Evolutionary conservation across 768 basidiomycete species (phyloP).

Genomic region (Mycena pura): DNA sequence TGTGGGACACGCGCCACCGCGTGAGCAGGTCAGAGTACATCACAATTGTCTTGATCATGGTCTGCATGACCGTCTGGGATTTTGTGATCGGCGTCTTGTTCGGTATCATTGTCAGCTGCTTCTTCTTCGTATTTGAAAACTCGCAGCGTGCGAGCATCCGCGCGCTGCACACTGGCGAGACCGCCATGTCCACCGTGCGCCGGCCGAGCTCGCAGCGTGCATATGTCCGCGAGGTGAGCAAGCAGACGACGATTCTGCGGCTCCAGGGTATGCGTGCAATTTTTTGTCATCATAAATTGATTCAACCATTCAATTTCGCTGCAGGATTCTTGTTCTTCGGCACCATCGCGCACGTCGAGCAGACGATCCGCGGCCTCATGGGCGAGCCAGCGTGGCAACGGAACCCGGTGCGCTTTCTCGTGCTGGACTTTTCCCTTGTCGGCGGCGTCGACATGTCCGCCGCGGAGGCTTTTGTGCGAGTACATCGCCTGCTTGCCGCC

Average conservation of each 20-base stretch:
- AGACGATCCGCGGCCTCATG: constrained; percentile 78
- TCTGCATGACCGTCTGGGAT: constrained; percentile 93
- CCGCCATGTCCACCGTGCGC: constrained; percentile 89
- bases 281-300: neutral
- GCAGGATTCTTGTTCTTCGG: constrained; percentile 92
- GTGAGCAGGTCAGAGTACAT: constrained; percentile 85
- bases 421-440: constrained; percentile 86
- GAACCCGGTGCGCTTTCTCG: constrained; percentile 86
- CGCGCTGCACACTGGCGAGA: constrained; percentile 80
- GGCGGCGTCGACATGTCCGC: constrained; percentile 93
- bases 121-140: constrained; percentile 98
- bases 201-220: constrained; percentile 86
- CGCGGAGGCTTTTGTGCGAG: constrained; percentile 92
- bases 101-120: constrained; percentile 89
- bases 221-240: constrained; percentile 92
- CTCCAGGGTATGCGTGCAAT: constrained; percentile 76
- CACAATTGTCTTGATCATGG: constrained; percentile 84
- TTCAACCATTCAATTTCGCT: neutral
- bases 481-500: constrained; percentile 79
- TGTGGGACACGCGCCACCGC: constrained; percentile 94
- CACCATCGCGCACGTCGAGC: constrained; percentile 90
- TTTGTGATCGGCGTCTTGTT: constrained; percentile 94
- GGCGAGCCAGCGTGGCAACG: constrained; percentile 72
- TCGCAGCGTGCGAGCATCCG: constrained; percentile 87
- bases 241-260: constrained; percentile 87